Percentiles rank a stretch among this genome's conserved stretches.
Conservation (phyloP, 1,139 yeast genomes). For the Hyphopichia wangnamkhiaoensis region DNA sequence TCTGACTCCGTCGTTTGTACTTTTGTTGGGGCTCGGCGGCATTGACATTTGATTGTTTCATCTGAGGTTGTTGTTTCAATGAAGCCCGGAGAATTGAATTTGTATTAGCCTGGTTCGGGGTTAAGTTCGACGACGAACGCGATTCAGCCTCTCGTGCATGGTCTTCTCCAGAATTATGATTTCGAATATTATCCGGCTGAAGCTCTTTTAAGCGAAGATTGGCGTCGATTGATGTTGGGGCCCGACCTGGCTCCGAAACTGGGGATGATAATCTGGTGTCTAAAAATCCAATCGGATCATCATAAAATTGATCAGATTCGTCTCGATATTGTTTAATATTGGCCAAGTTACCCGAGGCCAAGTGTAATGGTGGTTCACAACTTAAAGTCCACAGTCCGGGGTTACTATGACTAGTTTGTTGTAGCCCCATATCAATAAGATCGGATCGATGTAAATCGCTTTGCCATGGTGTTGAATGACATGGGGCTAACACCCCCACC, state of each 20-base stretch:
- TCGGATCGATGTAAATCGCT: conserved; percentile 68
- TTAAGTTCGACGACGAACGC: conserved; percentile 10
- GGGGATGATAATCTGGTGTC: conserved; percentile 14
- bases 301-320: conserved; percentile 83
- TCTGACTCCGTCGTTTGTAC: too few species aligned
- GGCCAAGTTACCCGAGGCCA: conserved; percentile 17
- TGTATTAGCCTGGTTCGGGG: too few species aligned
- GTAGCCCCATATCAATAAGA: conserved; percentile 8
- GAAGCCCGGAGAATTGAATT: conserved; percentile 14
- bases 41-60: too few species aligned
- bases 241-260: conserved; percentile 19
- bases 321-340: conserved; percentile 60
- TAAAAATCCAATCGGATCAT: conserved; percentile 59
- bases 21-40: too few species aligned
- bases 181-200: background rate
- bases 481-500: conserved; percentile 86
- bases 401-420: conserved; percentile 22
- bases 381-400: conserved; percentile 68
- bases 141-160: background rate
- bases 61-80: conserved; percentile 27
- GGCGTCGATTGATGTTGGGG: conserved; percentile 23
- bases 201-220: conserved; percentile 18
- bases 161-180: background rate
- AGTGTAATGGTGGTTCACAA: conserved; percentile 85
- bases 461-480: conserved; percentile 98